Base-by-base conservation (phyloP, 2,329 filamentous ascomycete genomes). In the Metarhizium brunneum region DNA sequence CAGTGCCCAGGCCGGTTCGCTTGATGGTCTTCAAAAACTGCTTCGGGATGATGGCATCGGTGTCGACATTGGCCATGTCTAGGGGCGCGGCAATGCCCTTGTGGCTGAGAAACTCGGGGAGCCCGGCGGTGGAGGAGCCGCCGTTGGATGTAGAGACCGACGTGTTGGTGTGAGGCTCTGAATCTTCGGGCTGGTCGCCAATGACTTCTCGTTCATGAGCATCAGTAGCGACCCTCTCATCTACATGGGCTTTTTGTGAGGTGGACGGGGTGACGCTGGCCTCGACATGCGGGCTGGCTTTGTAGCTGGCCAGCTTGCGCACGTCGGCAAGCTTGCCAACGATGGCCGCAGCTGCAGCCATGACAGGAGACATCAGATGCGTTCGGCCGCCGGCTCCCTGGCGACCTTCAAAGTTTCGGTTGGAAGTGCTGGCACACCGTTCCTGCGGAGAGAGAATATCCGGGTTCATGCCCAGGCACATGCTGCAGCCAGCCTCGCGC, bases 1-100 rank as follows among this genome's bases (percentile, higher is more conserved):
- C 92, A 29, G 77, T 81, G 57, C 92, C 92, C 10, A 99, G 87
- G 61, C 94, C 94, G 2, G 92, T 95, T 57, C 94, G 90, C 81
- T 97, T 97, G 75, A 97, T 97, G 45, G 94, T 99, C 79, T 97
- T 99, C 61, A 99, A 82, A 77, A 97, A 99, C 71, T 99, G 94
- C 75, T 99, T 99, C 61, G 94, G 94, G 63, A 99, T 99, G 73
- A 97, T 96, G 68, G 92, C 92, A 66, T 99, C 94, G n/a, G 94
- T 99, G 76, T 99, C 94, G 64, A 96, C 85, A 71, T 99, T 99
- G 62, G 87, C 80, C 65, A 88, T 84, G 59, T 96, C 88, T 72
- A 99, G 76, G 2, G 90, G 90, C 11, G 92, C 94, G 1, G 91
- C 90, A 61, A 92, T 86, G 56, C 92, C 94, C 74, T 88, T 92